phyloP scores from a whole-genome alignment of 768 basidiomycete genomes.

The Amanita pallidorosea region DNA sequence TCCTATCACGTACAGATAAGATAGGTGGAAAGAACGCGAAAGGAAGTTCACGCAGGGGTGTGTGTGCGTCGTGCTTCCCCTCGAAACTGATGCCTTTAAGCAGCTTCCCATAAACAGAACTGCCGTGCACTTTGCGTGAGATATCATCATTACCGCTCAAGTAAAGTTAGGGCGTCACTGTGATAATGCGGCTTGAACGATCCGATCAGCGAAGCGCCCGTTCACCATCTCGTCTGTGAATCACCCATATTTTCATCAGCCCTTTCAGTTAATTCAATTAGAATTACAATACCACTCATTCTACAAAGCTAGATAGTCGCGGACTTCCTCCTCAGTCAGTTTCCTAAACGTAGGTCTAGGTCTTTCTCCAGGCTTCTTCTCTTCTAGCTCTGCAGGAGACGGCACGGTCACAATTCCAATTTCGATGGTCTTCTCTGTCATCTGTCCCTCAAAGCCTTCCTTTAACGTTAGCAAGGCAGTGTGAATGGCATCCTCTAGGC shows the following conservation, averaged over 20 bases:
- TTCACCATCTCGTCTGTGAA: too few relatives aligned
- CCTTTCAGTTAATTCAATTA: not conserved
- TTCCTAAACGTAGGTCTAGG: constrained; percentile 90
- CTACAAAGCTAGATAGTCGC: constrained; percentile 87
- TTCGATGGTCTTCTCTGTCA: constrained; percentile 99
- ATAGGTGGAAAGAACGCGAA: not conserved
- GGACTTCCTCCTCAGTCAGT: constrained; percentile 91
- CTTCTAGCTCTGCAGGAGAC: constrained; percentile 55
- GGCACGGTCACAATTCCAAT: constrained; percentile 94
- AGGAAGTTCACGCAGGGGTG: not conserved
- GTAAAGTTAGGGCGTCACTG: not conserved
- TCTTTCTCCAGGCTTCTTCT: constrained; percentile 59
- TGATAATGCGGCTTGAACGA: not conserved
- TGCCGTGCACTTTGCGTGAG: not conserved
- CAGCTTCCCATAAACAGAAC: not conserved
- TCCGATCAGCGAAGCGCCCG: not conserved
- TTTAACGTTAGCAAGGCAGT: constrained; percentile 96
- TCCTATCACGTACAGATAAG: not conserved
- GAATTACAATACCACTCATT: constrained; percentile 1
- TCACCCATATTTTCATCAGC: not conserved
- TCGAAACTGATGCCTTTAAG: not conserved
- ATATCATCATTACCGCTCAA: too few relatives aligned
- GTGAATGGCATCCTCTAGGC: constrained; percentile 97
- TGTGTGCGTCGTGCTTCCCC: not conserved
- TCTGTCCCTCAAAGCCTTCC: constrained; percentile 99